Evolutionary conservation across 495 filamentous ascomycete species (phyloP), one percentile per base, ranked within the genome.

Genomic region (Lentithecium fluviatile): DNA sequence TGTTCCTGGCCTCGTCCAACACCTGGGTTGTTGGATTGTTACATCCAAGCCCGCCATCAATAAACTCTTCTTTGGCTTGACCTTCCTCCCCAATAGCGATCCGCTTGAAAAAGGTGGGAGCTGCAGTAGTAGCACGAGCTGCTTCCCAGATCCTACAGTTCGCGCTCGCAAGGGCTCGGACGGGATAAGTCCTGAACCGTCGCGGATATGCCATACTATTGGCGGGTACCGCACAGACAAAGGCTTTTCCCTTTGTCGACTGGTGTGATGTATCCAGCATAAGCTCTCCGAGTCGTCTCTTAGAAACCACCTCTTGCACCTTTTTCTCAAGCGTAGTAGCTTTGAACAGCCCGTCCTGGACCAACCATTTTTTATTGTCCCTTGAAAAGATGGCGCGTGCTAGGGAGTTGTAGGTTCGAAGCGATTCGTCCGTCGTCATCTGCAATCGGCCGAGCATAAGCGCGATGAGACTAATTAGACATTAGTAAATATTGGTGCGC

Each of bases 391-490:
- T 54, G 1, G 60, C 36, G 26, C 62, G 36, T 15, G 51, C 46
- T 3, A 69, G 52, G 10, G 56, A 48, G n/a, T 5, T 63, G 25
- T 67, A 67, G 19, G 56, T 51, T 2, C 43, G 38, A 26, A 67
- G 62, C 32, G 58, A 62, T 32, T 53, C 42, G 8, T 56, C 47
- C 1, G 53, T 46, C 29, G 57, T 49, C 45, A 64, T 60, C 36
- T 63, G 46, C 8, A 69, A 58, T 19, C 63, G 56, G 19, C 66
- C 66, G 1, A 69, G 63, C 56, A 66, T 60, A 32, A 69, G 55
- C 3, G 66, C 63, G 24, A 68, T 68, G 0, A 68, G 42, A 24
- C 60, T 68, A 38, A 38, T 38, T 38, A 38, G 36, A 8, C 36
- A 17, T 58, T 56, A 19, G 58, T 62, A 0, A 69, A 53, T 52